These are phyloP conservation scores for Aspergillus sparsus DNA, from an alignment of 495 filamentous ascomycete genomes.

Conservation along the genomic window DNA sequence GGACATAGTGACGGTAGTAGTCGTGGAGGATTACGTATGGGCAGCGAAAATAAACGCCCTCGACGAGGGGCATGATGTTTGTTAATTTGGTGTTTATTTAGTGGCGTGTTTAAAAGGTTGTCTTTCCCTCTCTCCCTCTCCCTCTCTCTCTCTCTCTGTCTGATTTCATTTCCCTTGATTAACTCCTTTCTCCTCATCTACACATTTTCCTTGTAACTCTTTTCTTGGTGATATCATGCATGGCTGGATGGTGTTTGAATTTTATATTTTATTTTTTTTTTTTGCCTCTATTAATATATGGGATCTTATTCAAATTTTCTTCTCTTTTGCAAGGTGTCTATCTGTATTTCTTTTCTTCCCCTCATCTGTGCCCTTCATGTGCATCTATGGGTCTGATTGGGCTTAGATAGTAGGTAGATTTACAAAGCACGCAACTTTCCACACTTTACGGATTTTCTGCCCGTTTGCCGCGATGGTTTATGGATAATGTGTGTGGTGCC, in stretches of 20 bases:
- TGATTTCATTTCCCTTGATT: constrained; percentile 17
- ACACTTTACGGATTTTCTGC: not conserved
- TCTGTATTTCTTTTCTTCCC: constrained; percentile 23
- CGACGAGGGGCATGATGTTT: constrained; percentile 41
- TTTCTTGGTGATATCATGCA: constrained; percentile 22
- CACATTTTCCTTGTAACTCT: constrained; percentile 1
- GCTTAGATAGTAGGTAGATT: not conserved
- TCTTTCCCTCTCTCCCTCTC: constrained; percentile 2
- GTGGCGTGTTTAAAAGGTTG: not conserved
- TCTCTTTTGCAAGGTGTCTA: constrained; percentile 1
- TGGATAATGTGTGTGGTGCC: not conserved
- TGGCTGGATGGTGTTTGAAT: constrained; percentile 27
- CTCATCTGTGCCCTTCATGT: constrained; percentile 19
- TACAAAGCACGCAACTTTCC: not conserved
- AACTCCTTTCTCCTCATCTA: constrained; percentile 20
- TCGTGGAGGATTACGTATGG: constrained; percentile 41
- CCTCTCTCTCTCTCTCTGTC: constrained; percentile 13
- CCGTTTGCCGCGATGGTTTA: not conserved
- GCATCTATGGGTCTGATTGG: not conserved
- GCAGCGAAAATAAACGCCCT: constrained; percentile 47
- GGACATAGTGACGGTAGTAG: constrained; percentile 34
- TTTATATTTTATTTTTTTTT: constrained; percentile 13
- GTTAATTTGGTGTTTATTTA: not conserved
- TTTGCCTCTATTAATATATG: not conserved
- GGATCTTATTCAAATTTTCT: not conserved